Evolutionary conservation across 139 green algal genomes (phyloP).

Genomic region (Raphidocelis subcapitata): DNA sequence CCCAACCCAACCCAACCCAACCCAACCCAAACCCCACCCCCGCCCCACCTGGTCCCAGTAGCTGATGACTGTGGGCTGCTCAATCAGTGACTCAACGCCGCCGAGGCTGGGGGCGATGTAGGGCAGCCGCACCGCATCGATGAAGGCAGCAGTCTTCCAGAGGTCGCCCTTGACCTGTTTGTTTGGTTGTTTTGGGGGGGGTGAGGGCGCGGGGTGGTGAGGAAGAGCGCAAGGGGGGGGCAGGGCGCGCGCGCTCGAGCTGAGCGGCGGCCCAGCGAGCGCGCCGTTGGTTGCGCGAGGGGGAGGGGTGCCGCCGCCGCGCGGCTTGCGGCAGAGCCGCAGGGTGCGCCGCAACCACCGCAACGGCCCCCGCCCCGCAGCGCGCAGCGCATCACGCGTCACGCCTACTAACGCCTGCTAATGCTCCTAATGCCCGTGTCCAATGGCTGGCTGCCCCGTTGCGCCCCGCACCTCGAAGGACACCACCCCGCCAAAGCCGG

Average conservation of each 20-base stretch:
- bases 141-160: slow-evolving; percentile 84
- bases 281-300: no score
- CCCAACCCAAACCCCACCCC: not conserved
- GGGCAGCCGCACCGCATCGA: slow-evolving; percentile 88
- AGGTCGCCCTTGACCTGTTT: slow-evolving; percentile 73
- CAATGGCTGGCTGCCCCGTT: no score
- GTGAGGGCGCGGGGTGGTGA: not conserved
- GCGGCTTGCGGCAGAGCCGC: no score
- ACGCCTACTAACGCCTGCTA: no score
- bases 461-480: slow-evolving; percentile 80
- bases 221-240: not conserved
- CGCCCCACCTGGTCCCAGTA: slow-evolving; percentile 69
- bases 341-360: no score
- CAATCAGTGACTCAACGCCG: slow-evolving; percentile 97
- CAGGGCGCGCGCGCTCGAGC: not conserved
- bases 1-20: slow-evolving; percentile 5
- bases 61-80: slow-evolving; percentile 97
- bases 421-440: no score
- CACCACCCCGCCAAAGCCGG: slow-evolving; percentile 94
- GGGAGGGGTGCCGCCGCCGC: no score
- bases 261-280: no score
- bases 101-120: slow-evolving; percentile 99
- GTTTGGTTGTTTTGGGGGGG: no score
- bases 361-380: no score
- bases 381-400: no score